Percentiles rank a stretch among this genome's conserved stretches.
These are phyloP conservation scores for Penicillium odoratum DNA, from an alignment of 495 filamentous ascomycete species.

Conservation along the genomic window DNA sequence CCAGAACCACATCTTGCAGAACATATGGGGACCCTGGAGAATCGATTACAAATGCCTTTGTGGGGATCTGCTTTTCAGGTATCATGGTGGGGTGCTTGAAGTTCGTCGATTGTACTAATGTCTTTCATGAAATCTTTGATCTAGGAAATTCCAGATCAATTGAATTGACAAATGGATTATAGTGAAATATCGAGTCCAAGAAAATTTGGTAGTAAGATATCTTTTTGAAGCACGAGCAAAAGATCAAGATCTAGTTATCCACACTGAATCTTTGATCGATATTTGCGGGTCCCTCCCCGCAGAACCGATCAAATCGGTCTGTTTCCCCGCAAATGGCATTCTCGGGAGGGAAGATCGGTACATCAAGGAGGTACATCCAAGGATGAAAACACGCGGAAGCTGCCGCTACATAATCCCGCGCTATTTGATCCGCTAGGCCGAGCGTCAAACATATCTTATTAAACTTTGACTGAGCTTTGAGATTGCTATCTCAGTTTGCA, in stretches of 20 bases:
- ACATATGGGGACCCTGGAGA: not conserved
- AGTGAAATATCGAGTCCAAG: not conserved
- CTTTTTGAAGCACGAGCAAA: not conserved
- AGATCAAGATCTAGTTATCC: not conserved
- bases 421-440: not conserved
- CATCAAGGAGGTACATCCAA: not conserved
- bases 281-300: not conserved
- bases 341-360: not conserved
- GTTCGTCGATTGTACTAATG: not conserved
- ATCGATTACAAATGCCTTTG: not conserved
- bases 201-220: not conserved
- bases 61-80: not conserved
- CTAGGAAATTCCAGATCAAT: not conserved
- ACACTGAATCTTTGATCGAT: not conserved
- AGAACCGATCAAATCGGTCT: not conserved
- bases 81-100: not conserved
- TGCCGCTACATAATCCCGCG: not conserved
- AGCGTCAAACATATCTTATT: not conserved
- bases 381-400: not conserved
- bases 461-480: not conserved
- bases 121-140: not conserved
- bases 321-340: not conserved
- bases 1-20: slow-evolving; percentile 31
- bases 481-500: not conserved
- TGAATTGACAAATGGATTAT: not conserved